These are phyloP conservation scores for Pseudogymnoascus sp. DNA, from an alignment of 2,329 filamentous ascomycete species.

Conservation along the genomic window DNA sequence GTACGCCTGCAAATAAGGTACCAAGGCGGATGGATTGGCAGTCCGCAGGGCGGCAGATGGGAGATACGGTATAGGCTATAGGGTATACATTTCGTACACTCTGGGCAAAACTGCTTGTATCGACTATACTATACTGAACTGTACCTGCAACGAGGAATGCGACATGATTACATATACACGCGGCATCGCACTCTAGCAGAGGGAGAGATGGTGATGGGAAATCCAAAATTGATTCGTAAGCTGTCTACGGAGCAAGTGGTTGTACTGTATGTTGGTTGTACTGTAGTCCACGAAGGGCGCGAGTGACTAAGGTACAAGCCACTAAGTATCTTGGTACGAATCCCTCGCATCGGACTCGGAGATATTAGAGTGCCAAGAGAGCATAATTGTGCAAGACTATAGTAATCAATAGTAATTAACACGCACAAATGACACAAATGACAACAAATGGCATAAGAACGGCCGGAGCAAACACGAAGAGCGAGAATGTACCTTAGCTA, in stretches of 20 bases:
- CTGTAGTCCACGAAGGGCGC: neutral
- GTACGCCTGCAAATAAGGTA: neutral
- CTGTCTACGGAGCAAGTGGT: neutral
- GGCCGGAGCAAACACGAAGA: neutral
- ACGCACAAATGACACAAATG: neutral
- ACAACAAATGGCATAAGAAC: neutral
- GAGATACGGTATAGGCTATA: no score
- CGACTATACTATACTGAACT: neutral
- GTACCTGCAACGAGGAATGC: neutral
- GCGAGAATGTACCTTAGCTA: neutral
- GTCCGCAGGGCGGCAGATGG: no score
- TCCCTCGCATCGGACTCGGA: neutral
- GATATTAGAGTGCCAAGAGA: neutral
- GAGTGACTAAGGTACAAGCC: neutral
- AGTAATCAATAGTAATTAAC: no score
- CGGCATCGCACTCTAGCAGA: neutral
- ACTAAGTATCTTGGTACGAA: neutral
- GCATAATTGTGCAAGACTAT: neutral
- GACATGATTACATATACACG: conserved; percentile 1
- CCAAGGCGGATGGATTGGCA: neutral
- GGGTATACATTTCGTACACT: neutral
- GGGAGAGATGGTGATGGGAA: neutral
- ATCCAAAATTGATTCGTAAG: neutral
- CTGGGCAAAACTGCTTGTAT: neutral
- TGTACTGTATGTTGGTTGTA: no score